These are phyloP conservation scores for Sarocladiaceae sp. DNA, from an alignment of 2,329 filamentous ascomycete species.

Conservation along the genomic window DNA sequence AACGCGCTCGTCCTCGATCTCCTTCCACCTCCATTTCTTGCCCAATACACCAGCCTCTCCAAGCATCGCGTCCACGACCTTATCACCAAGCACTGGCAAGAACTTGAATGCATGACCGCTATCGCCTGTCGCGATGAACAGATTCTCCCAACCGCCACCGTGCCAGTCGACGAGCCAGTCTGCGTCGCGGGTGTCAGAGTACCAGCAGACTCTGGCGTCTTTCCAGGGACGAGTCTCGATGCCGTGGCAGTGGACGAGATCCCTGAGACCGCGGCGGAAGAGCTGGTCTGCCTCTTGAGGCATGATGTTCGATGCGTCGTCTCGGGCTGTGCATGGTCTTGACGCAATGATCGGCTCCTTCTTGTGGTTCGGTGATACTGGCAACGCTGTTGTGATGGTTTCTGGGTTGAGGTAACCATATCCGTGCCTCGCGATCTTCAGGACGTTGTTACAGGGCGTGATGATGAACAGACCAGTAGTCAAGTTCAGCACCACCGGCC, in stretches of 20 bases:
- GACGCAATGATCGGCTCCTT: slow-evolving; percentile 29
- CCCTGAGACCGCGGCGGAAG: slow-evolving; percentile 55
- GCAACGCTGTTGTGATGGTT: slow-evolving; percentile 28
- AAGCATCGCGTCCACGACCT: slow-evolving; percentile 53
- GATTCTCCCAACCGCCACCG: slow-evolving; percentile 47
- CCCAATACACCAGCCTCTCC: slow-evolving; percentile 45
- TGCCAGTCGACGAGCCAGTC: slow-evolving; percentile 71
- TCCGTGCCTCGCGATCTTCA: slow-evolving; percentile 67
- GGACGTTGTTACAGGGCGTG: slow-evolving; percentile 55
- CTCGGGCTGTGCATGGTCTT: slow-evolving; percentile 29
- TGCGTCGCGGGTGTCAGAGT: slow-evolving; percentile 66
- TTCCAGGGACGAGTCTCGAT: slow-evolving; percentile 57
- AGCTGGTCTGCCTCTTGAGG: slow-evolving; percentile 57
- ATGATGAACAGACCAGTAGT: slow-evolving; percentile 71
- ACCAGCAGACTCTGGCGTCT: slow-evolving; percentile 67
- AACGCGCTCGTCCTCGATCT: slow-evolving; percentile 35
- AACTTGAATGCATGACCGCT: slow-evolving; percentile 68
- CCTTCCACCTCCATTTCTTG: slow-evolving; percentile 61
- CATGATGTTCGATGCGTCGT: slow-evolving; percentile 41
- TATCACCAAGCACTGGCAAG: slow-evolving; percentile 60
- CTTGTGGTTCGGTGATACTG: slow-evolving; percentile 21
- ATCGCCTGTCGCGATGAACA: slow-evolving; percentile 60
- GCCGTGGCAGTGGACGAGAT: slow-evolving; percentile 54
- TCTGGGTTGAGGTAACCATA: slow-evolving; percentile 62
- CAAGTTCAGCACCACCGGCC: slow-evolving; percentile 72